These are phyloP conservation scores for Trichoderma arundinaceum DNA, from an alignment of 2,329 filamentous ascomycete species.

Conservation along the genomic window DNA sequence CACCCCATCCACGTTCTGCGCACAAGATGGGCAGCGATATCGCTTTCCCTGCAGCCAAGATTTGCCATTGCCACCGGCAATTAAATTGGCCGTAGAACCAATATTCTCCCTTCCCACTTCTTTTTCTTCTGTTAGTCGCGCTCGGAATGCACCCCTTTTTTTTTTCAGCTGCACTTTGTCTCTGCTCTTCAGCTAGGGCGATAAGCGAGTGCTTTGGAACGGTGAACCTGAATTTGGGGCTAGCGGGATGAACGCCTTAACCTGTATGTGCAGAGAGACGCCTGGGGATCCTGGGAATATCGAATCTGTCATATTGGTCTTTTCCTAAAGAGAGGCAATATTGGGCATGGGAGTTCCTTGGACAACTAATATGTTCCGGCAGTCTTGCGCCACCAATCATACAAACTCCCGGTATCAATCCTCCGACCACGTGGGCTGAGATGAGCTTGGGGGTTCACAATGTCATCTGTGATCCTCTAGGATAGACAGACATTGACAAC, in stretches of 20 bases:
- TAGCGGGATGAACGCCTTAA: not conserved
- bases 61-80: constrained; percentile 9
- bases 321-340: not conserved
- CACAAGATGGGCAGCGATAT: not conserved
- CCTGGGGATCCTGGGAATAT: not conserved
- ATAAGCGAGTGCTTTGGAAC: no score
- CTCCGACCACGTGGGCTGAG: not conserved
- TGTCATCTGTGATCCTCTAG: no score
- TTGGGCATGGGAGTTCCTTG: not conserved
- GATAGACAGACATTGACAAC: no score
- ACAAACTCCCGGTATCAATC: constrained; percentile 1
- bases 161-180: not conserved
- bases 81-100: not conserved
- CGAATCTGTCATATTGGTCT: not conserved
- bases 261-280: not conserved
- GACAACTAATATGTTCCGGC: not conserved
- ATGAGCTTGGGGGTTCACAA: no score
- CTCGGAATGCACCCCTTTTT: not conserved
- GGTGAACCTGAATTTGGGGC: no score
- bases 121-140: not conserved
- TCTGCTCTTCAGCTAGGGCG: not conserved
- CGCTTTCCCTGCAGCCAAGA: constrained; percentile 8
- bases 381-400: not conserved
- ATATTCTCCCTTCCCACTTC: not conserved
- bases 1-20: not conserved